Evolutionary conservation across 306 rosid species (phyloP).

Genomic region (Citrullus amarus): DNA sequence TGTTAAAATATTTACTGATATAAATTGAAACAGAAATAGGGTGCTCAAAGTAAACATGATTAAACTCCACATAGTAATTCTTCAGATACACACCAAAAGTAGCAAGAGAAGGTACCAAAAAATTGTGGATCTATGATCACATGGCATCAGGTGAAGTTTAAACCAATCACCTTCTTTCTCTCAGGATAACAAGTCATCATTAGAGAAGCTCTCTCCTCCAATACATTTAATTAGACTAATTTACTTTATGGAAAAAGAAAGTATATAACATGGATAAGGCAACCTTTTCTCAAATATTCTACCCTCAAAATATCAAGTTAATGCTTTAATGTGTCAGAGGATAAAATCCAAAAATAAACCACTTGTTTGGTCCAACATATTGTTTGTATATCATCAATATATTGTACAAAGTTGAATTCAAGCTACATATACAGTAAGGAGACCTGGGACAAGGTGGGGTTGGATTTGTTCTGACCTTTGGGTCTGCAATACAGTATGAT

Average conservation of each 20-base stretch:
- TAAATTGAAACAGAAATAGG: background rate
- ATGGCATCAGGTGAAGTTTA: constrained; percentile 10
- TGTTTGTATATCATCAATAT: constrained; percentile 1
- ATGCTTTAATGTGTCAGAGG: background rate
- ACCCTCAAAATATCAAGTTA: constrained; percentile 1
- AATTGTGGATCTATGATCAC: background rate
- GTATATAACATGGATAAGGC: constrained; percentile 3
- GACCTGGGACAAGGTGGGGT: constrained; percentile 1
- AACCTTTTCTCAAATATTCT: background rate
- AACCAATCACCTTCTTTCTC: background rate
- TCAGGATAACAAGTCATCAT: background rate
- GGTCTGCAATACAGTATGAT: constrained; percentile 4
- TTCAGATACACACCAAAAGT: background rate
- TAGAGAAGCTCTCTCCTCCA: background rate
- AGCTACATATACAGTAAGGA: background rate
- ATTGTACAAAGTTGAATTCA: constrained; percentile 3
- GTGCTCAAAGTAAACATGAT: background rate
- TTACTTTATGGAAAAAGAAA: background rate
- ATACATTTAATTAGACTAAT: constrained; percentile 5
- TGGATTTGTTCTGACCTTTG: constrained; percentile 6
- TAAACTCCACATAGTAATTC: background rate
- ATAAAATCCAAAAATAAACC: constrained; percentile 4
- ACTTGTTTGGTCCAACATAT: constrained; percentile 5
- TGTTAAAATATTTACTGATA: background rate
- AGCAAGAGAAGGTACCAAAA: background rate